phyloP scores from a whole-genome alignment of 805 yeast genomes.

The Candida nemodendra region DNA sequence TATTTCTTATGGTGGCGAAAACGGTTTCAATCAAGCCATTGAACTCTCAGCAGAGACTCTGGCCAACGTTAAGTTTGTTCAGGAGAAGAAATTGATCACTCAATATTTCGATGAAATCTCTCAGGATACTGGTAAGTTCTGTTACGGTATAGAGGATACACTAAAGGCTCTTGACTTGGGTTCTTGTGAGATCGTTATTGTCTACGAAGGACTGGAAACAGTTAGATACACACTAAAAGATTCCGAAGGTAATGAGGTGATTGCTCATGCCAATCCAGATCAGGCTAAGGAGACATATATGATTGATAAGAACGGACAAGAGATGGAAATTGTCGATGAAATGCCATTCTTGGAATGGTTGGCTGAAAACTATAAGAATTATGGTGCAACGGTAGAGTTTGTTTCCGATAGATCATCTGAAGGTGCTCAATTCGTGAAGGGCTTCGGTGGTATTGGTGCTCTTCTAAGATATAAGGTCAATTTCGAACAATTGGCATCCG shows the following conservation, averaged over 20 bases:
- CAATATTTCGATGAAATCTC: slow-evolving; percentile 95
- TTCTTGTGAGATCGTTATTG: slow-evolving; percentile 90
- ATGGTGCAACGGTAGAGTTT: slow-evolving; percentile 94
- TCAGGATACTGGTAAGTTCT: slow-evolving; percentile 95
- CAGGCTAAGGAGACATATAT: slow-evolving; percentile 73
- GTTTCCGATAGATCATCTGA: slow-evolving; percentile 96
- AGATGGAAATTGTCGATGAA: slow-evolving; percentile 87
- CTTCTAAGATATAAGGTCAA: slow-evolving; percentile 93
- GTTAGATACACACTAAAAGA: slow-evolving; percentile 83
- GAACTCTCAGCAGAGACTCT: slow-evolving; percentile 96
- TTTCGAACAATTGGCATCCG: slow-evolving; percentile 92
- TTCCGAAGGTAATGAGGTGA: slow-evolving; percentile 71
- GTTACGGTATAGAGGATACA: slow-evolving; percentile 97
- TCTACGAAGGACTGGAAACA: slow-evolving; percentile 86
- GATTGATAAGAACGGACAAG: slow-evolving; percentile 85
- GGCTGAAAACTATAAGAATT: slow-evolving; percentile 92
- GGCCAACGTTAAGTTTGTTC: slow-evolving; percentile 95
- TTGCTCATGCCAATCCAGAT: slow-evolving; percentile 71
- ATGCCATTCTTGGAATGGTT: slow-evolving; percentile 92
- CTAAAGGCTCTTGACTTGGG: slow-evolving; percentile 95
- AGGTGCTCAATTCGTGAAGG: slow-evolving; percentile 97
- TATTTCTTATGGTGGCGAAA: slow-evolving; percentile 98
- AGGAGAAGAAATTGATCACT: slow-evolving; percentile 93
- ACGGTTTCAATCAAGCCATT: slow-evolving; percentile 98
- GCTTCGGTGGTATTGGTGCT: slow-evolving; percentile 99